Evolutionary conservation across 495 filamentous ascomycete species (phyloP), one percentile per base, ranked within the genome.

Genomic region (Hypoxylon intermedium): DNA sequence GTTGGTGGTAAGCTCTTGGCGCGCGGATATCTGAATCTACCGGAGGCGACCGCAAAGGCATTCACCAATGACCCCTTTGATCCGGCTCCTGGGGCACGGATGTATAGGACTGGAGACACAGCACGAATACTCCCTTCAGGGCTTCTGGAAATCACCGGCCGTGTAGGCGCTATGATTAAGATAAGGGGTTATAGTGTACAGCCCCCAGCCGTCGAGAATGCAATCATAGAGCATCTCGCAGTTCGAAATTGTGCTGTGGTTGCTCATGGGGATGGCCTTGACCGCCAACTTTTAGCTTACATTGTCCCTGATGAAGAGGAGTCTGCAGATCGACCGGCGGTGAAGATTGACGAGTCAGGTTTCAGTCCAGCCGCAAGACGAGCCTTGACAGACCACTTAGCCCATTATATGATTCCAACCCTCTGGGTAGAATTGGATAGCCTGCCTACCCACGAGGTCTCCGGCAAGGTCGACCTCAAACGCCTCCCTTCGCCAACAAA

Each of bases 61-160:
- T 91, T 91, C 65, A 72, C 79, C n/a, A 56, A 77, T 0, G 75
- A 87, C 60, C 78, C 73, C 12, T 79, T 79, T 53, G 53, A 66
- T 44, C 12, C 53, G 9, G 62, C 63, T 57, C 67, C 73, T 1
- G 75, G 65, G 61, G 83, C 48, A 26, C 77, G 79, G 18, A 82
- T 90, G 67, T 91, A 91, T 62, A 78, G 83, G 23, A 92, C 89
- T 1, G 89, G 89, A 9, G 89, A 92, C 67, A 77, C 82, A 48
- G 89, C 87, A 7, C 76, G 85, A 18, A 73, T 88, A 58, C 74
- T 87, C 2, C 77, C 81, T 1, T 83, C 85, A 12, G 88, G 88
- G 5, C 70, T 78, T 6, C 69, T 92, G 1, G 87, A 91, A 60
- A 90, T 88, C 65, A 85, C 87, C 5, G 89, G 89, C 19, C 85